A percentile compares a stretch with the other conserved stretches of the same genome.
Evolutionary conservation across 1,284 basidiomycete species (phyloP).

Genomic region (Stygiomarasmius scandens): DNA sequence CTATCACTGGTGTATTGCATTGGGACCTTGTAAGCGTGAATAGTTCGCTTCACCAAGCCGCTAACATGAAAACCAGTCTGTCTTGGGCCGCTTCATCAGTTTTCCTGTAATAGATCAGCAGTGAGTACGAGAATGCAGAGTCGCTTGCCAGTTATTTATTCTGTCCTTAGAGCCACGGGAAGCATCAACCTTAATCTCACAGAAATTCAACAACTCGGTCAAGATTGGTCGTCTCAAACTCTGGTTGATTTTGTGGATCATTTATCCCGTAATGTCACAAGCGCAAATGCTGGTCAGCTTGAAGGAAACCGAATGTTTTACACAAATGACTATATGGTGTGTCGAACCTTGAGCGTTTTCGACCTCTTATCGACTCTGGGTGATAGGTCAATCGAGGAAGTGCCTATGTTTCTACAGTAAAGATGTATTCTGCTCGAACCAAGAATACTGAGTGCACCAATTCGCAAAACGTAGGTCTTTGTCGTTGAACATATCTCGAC

Average conservation of each 20-base stretch:
- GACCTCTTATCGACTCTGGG: not conserved
- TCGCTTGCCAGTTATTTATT: not conserved
- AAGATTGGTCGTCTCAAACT: conserved; percentile 48
- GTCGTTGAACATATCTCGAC: not conserved
- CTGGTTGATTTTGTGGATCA: conserved; percentile 44
- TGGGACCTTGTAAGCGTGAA: conserved; percentile 74
- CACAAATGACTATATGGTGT: conserved; percentile 69
- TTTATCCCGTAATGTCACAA: conserved; percentile 38
- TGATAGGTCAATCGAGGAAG: conserved; percentile 59
- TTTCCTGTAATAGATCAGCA: conserved; percentile 62
- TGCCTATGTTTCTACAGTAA: conserved; percentile 61
- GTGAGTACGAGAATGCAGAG: conserved; percentile 36
- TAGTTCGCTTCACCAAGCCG: conserved; percentile 22
- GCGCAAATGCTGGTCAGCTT: conserved; percentile 62
- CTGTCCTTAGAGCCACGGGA: conserved; percentile 27
- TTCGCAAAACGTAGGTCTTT: conserved; percentile 51
- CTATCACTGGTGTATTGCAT: conserved; percentile 55
- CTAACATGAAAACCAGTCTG: conserved; percentile 43
- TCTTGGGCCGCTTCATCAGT: conserved; percentile 61
- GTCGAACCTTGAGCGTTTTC: conserved; percentile 6
- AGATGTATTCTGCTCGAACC: conserved; percentile 67
- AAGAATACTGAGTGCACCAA: conserved; percentile 69
- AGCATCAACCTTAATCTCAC: conserved; percentile 62
- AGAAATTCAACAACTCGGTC: conserved; percentile 52
- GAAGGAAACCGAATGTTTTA: conserved; percentile 68